Base-by-base conservation (phyloP, 345 rosid genomes). In the Rhodomyrtus tomentosa region DNA sequence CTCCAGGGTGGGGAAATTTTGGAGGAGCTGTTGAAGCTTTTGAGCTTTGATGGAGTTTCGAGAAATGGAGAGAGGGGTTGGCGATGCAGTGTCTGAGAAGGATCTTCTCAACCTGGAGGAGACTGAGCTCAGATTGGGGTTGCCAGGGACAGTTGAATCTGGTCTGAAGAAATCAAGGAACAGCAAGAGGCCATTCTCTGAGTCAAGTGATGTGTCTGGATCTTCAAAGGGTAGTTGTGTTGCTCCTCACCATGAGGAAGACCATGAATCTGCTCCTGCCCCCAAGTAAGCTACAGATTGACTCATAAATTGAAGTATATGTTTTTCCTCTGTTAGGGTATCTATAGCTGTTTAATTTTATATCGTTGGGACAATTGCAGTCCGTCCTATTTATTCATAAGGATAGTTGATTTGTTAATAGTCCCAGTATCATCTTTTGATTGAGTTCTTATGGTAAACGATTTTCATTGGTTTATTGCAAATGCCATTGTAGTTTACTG, bases 61-160 rank as follows among this genome's bases (percentile, higher is more conserved):
- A 54, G 58, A 20, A 36, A 22, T 50, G 68, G 80, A 93, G 91
- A 93, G 93, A 85, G 83, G 84, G 81, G 54, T 82, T 40, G 51
- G 90, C 86, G 84, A 89, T 55, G 38, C 42, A 85, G 5, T 90
- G 85, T 82, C 89, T 53, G 72, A 91, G 88, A 91, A 88, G 86
- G 93, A 89, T 85, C 91, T 93, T 27, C 22, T 68, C 79, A 93
- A 94, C 90, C 90, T 95, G 50, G 92, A 91, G 90, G 98, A 92
- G 27, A 95, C 98, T 10, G 99, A 96, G 90, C 94, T 96, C 10
- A 90, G 98, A 83, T 89, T 95, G 83, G 98, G 98, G 49, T 86
- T 93, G 87, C 99, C 98, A 0, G 98, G 99, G 80, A 90, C 92
- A 13, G 91, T 89, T 81, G 84, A 89, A 80, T 90, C 91, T 83